These are phyloP conservation scores for Xylogone sp. DNA, from an alignment of 2,329 filamentous ascomycete genomes.

Conservation along the genomic window DNA sequence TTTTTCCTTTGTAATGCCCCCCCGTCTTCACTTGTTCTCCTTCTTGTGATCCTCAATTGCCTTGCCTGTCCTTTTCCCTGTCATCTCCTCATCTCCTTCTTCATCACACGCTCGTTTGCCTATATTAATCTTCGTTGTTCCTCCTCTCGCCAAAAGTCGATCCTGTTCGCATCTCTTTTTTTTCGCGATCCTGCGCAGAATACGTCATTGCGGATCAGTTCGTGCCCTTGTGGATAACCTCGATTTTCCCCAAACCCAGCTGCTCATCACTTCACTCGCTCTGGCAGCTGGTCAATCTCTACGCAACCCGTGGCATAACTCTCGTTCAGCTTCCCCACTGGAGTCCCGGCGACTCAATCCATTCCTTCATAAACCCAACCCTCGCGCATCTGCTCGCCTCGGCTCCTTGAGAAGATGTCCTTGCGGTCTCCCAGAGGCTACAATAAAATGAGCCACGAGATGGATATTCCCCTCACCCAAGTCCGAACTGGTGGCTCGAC, in stretches of 20 bases:
- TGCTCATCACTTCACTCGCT: not conserved
- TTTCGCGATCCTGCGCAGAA: not conserved
- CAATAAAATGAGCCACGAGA: slow-evolving; percentile 15
- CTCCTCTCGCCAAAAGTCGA: not conserved
- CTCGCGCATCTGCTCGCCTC: not conserved
- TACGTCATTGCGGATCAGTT: not conserved
- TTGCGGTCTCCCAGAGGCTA: slow-evolving; percentile 20
- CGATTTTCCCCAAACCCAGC: slow-evolving; percentile 64
- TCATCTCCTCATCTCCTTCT: not conserved
- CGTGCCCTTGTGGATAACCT: slow-evolving; percentile 31
- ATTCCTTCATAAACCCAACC: not conserved
- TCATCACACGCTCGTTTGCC: not conserved
- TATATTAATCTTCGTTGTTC: not conserved
- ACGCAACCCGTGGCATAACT: not conserved
- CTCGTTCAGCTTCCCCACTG: not conserved
- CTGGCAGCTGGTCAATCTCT: not conserved
- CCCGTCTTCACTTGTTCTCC: too few species aligned
- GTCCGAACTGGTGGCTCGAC: slow-evolving; percentile 54
- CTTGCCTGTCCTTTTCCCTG: not conserved
- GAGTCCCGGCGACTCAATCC: not conserved
- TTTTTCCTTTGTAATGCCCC: not conserved
- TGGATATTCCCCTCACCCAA: slow-evolving; percentile 50
- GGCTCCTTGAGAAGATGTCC: slow-evolving; percentile 17
- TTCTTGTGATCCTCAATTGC: too few species aligned
- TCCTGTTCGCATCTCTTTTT: not conserved